Base-by-base conservation (phyloP, 352 stramenopile species). In the Phytophthora europaea region DNA sequence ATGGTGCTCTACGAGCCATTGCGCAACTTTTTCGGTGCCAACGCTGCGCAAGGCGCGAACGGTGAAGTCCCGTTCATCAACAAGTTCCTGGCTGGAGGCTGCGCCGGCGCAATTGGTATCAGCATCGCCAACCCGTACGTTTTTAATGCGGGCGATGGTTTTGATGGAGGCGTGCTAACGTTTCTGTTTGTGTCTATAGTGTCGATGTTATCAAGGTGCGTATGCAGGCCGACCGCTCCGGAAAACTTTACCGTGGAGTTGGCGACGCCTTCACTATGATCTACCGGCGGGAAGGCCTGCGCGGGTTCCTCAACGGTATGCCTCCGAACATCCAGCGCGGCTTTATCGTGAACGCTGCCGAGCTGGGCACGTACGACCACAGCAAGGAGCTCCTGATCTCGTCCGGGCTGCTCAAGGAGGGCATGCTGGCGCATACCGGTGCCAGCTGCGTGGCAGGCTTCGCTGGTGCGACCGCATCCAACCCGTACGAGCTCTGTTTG, bases 191-290 rank as follows among this genome's bases (percentile, higher is more conserved):
- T 54, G 10, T 20, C 28, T 67, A 10, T 65, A 95, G 89, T 15
- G 82, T 95, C 60, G 90, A 97, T 70, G 90, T 97, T 47, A 94
- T 97, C 73, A 97, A 97, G 74, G 87, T 96, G 51, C 88, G 87
- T 4, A 95, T 97, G 88, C 90, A 97, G 65, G 85, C 86, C 0
- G 84, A 94, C 58, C 85, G 87, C 28, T 80, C 87, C 3, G 89
- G 88, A 18, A 86, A 78, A 45, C 62, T 94, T 22, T 94, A 95
- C 57, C 84, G 85, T 55, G 83, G 85, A 48, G 81, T 96, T 2
- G 73, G 82, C 20, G 81, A 95, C 43, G 88, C 88, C 12, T 86
- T 94, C 53, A 73, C 61, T 22, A 89, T 81, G 61, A 94, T 97
- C 60, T 96, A 92, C 75, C 72, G 85, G 57, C 80, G 84, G 3